phyloP scores from a whole-genome alignment of 257 asterid species.

The Rubia yunnanensis region DNA sequence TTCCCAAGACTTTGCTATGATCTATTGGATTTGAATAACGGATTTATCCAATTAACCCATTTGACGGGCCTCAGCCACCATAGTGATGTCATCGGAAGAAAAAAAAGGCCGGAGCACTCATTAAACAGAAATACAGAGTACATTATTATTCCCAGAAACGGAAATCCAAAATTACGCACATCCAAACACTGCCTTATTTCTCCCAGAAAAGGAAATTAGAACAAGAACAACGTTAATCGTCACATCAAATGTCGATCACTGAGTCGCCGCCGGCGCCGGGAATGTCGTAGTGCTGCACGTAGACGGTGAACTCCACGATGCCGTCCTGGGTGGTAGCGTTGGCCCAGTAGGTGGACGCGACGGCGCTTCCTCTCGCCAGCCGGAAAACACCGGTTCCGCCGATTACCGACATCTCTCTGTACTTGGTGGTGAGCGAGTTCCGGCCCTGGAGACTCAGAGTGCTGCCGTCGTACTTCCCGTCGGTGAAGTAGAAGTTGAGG shows the following conservation, averaged over 20 bases:
- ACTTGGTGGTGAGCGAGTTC: background rate
- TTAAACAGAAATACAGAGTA: background rate
- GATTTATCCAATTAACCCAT: too few relatives aligned
- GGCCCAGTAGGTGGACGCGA: slow-evolving; percentile 3
- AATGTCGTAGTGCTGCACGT: background rate
- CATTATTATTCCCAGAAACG: too few relatives aligned
- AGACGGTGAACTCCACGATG: slow-evolving; percentile 3
- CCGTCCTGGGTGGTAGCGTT: slow-evolving; percentile 2
- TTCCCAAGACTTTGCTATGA: too few relatives aligned
- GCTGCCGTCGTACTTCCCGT: slow-evolving; percentile 4
- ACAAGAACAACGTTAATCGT: too few relatives aligned
- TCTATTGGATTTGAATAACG: too few relatives aligned
- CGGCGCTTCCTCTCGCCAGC: background rate
- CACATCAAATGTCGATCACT: background rate
- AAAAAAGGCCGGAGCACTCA: too few relatives aligned
- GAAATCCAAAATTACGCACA: too few relatives aligned
- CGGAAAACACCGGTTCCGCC: background rate
- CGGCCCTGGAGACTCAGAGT: background rate
- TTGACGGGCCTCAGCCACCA: too few relatives aligned
- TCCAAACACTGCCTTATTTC: too few relatives aligned
- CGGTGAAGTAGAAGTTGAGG: background rate
- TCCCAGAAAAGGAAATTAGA: background rate
- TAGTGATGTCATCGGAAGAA: too few relatives aligned
- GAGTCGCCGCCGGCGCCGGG: background rate
- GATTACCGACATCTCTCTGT: background rate